phyloP scores from a whole-genome alignment of 169 alveolate species.

The Miamiensis avidus region DNA sequence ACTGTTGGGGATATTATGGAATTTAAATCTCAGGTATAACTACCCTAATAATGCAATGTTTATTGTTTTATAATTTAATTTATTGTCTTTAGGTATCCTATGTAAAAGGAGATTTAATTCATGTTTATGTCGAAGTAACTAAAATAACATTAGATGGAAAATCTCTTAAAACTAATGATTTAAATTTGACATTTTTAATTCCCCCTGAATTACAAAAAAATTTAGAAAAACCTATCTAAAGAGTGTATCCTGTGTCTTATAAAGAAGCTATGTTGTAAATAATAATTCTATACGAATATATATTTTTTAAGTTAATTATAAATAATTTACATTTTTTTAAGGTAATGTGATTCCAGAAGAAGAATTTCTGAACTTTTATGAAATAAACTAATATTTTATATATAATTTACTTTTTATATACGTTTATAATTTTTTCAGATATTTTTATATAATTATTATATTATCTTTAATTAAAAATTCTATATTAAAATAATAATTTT shows the following conservation, averaged over 20 bases:
- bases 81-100: not conserved
- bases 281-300: too few species aligned
- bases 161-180: constrained; percentile 26
- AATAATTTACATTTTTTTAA: too few species aligned
- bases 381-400: too few species aligned
- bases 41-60: constrained; percentile 17
- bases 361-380: not conserved
- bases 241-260: constrained; percentile 30
- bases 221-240: not conserved
- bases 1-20: constrained; percentile 44
- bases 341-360: not conserved
- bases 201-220: not conserved
- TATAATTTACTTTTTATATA: too few species aligned
- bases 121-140: not conserved
- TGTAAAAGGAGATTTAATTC: constrained; percentile 1
- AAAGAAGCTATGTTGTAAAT: constrained; percentile 40
- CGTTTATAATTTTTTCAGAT: too few species aligned
- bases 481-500: too few species aligned
- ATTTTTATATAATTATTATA: too few species aligned
- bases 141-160: not conserved
- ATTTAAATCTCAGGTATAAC: constrained; percentile 30
- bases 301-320: too few species aligned
- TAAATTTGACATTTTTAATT: constrained; percentile 26
- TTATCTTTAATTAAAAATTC: too few species aligned
- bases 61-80: constrained; percentile 19